Evolutionary conservation across 495 filamentous ascomycete species (phyloP), one percentile per base, ranked within the genome.

Genomic region (Xylaria palmicola): DNA sequence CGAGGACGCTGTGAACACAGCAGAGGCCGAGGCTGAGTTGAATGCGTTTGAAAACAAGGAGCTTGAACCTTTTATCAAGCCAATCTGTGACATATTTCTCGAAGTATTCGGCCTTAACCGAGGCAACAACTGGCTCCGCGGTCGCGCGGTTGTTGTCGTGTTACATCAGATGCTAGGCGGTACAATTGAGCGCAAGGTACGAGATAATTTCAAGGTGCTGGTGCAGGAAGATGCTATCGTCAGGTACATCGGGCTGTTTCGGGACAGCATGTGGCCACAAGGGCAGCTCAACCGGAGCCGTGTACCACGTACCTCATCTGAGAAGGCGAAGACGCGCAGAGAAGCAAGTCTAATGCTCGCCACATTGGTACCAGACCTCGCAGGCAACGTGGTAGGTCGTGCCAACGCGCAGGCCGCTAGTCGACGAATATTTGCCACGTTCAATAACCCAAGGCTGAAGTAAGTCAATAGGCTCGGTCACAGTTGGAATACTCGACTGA

Each of bases 71-170:
- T 97, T 99, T 72, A 92, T 99, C 63, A 98, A 96, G 68, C 95
- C 95, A 7, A 96, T 99, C 63, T 97, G 92, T 73, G 94, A 99
- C 72, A 84, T 98, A 54, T 99, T 99, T 73, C 86, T 98, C 39
- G 95, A 98, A 76, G 82, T 91, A 10, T 99, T 99, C 72, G 92
- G 97, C 70, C 83, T 98, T 26, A 96, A 97, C 69, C 85, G 87
- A 29, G 93, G 92, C 17, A 96, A 93, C 73, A 98, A 95, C 71
- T 92, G 89, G 89, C 84, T 99, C 6, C 89, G 95, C 17, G 95
- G 94, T 8, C 86, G 95, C 17, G 94, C 95, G 13, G 95, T 98
- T 1, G 93, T 99, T 27, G 91, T 95, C 68, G 93, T 97, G 77
- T 61, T 96, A 81, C 73, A 98, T 83, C 67, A 87, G 67, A 73